Percentiles rank a stretch among this genome's conserved stretches.
These are phyloP conservation scores for Zoysia matrella DNA, from an alignment of 202 grass and related monocot species.

Conservation along the genomic window DNA sequence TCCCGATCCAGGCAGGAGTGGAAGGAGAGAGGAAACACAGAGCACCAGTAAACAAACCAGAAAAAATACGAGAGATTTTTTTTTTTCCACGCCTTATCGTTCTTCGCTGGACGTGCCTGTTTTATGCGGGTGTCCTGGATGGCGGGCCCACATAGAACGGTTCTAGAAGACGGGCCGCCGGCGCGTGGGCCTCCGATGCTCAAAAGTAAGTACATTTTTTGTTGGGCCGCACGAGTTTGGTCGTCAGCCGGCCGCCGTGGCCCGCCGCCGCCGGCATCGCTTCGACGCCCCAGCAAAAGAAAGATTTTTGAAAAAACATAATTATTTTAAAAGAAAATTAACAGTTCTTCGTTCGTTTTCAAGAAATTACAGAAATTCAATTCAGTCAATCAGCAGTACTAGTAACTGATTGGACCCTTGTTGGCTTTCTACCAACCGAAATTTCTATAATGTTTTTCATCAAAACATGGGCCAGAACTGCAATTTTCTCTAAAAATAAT, in stretches of 20 bases:
- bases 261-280: not conserved
- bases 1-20: conserved; percentile 45
- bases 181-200: not conserved
- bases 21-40: conserved; percentile 48
- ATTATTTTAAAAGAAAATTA: no score
- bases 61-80: conserved; percentile 17
- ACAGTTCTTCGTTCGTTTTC: no score
- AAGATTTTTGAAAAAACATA: no score
- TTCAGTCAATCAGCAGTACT: no score
- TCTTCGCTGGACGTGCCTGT: conserved; percentile 31
- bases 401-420: no score
- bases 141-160: not conserved
- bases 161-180: not conserved
- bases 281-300: not conserved
- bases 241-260: not conserved
- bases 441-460: no score
- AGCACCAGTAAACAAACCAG: conserved; percentile 29
- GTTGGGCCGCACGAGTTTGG: not conserved
- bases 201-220: not conserved
- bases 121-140: conserved; percentile 1
- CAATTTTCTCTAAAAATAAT: no score
- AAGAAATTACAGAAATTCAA: no score
- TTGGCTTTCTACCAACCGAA: no score
- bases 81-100: conserved; percentile 14
- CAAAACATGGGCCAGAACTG: no score